phyloP scores from a whole-genome alignment of 768 basidiomycete genomes.

The Collybiopsis luxurians region DNA sequence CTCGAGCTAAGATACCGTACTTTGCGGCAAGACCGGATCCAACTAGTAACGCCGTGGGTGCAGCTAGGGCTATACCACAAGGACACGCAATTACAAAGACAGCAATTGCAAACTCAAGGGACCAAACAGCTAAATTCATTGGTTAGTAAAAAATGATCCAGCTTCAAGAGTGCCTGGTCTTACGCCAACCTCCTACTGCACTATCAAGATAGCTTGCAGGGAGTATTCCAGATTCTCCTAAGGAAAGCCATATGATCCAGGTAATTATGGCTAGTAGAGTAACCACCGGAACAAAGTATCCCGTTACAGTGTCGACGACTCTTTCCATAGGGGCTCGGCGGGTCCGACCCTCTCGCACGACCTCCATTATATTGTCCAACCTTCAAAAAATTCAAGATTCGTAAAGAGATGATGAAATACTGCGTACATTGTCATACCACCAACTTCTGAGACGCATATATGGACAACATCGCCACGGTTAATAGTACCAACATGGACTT shows the following conservation, averaged over 20 bases:
- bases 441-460: slow-evolving; percentile 57
- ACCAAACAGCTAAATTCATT: slow-evolving; percentile 54
- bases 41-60: slow-evolving; percentile 82
- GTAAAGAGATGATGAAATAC: background rate
- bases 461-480: slow-evolving; percentile 63
- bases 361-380: slow-evolving; percentile 68
- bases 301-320: slow-evolving; percentile 69
- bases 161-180: slow-evolving; percentile 22
- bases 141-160: background rate
- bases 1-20: slow-evolving; percentile 74
- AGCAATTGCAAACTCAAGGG: slow-evolving; percentile 78
- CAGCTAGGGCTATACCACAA: slow-evolving; percentile 83
- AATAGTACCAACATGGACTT: slow-evolving; percentile 73
- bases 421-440: slow-evolving; percentile 60
- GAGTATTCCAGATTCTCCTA: slow-evolving; percentile 57
- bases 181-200: slow-evolving; percentile 59
- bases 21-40: slow-evolving; percentile 81
- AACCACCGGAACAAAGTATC: slow-evolving; percentile 77
- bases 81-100: slow-evolving; percentile 87
- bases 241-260: slow-evolving; percentile 69
- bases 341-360: slow-evolving; percentile 76
- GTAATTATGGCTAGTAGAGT: slow-evolving; percentile 70
- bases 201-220: slow-evolving; percentile 56
- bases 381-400: slow-evolving; percentile 30
- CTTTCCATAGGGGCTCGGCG: slow-evolving; percentile 77